These are phyloP conservation scores for Daedaleopsis nitida DNA, from an alignment of 768 basidiomycete species.

Conservation along the genomic window DNA sequence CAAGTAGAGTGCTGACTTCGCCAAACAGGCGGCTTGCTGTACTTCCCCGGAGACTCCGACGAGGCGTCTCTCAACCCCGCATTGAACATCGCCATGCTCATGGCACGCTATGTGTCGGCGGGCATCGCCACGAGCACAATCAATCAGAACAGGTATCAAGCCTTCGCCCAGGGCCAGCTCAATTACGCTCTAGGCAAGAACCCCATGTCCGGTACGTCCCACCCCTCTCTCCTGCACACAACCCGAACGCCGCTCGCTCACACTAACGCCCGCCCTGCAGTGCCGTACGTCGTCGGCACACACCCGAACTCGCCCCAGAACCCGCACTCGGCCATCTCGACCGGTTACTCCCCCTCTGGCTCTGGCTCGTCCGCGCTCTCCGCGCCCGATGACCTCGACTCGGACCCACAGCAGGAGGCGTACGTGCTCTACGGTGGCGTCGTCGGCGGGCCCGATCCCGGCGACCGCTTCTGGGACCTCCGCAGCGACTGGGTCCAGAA, in stretches of 20 bases:
- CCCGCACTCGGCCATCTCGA: constrained; percentile 88
- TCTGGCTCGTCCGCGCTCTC: constrained; percentile 65
- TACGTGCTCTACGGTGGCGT: constrained; percentile 86
- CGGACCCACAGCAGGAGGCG: constrained; percentile 67
- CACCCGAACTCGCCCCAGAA: constrained; percentile 91
- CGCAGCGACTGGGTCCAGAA: constrained; percentile 89
- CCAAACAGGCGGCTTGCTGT: constrained; percentile 71
- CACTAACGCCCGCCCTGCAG: constrained; percentile 34
- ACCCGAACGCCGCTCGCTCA: not conserved
- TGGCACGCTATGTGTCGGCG: constrained; percentile 65
- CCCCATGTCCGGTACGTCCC: constrained; percentile 73
- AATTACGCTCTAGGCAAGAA: constrained; percentile 87
- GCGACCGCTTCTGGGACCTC: constrained; percentile 81
- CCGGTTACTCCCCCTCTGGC: constrained; percentile 65
- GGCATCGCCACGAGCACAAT: constrained; percentile 53
- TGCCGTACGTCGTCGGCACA: constrained; percentile 83
- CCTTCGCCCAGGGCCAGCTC: constrained; percentile 78
- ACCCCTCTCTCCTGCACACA: not conserved
- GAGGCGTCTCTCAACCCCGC: constrained; percentile 82
- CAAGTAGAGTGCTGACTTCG: not conserved
- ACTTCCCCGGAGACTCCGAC: constrained; percentile 83
- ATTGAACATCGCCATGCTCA: constrained; percentile 83
- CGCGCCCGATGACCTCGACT: constrained; percentile 48
- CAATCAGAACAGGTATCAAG: constrained; percentile 58
- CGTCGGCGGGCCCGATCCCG: constrained; percentile 81